Base-by-base conservation (phyloP, 257 asterid genomes). In the Handroanthus guayacan region DNA sequence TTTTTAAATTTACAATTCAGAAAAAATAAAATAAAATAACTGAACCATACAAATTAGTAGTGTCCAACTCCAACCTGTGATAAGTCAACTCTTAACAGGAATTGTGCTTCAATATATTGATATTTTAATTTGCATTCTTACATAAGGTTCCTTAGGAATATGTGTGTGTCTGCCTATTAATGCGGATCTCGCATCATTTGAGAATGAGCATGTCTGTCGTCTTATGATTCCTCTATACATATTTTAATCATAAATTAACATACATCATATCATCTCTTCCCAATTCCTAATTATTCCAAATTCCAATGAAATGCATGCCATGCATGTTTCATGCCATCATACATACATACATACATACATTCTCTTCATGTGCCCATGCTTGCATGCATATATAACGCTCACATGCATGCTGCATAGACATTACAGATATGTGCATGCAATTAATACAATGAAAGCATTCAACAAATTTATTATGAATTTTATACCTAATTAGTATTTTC, bases 181-280 rank as follows among this genome's bases (percentile, higher is more conserved):
- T 88, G 81, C 93, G 95, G 97, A 91, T 89, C 97, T 85, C 82
- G 88, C 89, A 87, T 81, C 89, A 82, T 85, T 84, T 87, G 68
- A 83, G 97, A 91, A 89, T 91, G 90, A 87, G 93, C 64, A 91
- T 91, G 89, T 91, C 91, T 89, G 97, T 91, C 93, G 81, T 89
- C 73, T 91, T 87, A 78, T 83, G 67, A 75, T 72, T 51, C 51
- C 67, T 43, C 60, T 51, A 9, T 11, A 31, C 17, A 34, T 56
- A 3, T 64, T 55, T 69, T 64, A 68, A 64, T 64, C 68, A 65
- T 62, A 45, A 71, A 75, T 44, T 14, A 9, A 62, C 6, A 41
- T 41, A 5, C 44, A 39, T 39, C 44, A 39, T 39, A 6, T 39
- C 7, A 50, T 52, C 76, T 11, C 72, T 67, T 71, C 67, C 71